Percentiles rank a stretch among this genome's conserved stretches.
Evolutionary conservation across 805 yeast species (phyloP).

Genomic region (Yarrowia sp.): DNA sequence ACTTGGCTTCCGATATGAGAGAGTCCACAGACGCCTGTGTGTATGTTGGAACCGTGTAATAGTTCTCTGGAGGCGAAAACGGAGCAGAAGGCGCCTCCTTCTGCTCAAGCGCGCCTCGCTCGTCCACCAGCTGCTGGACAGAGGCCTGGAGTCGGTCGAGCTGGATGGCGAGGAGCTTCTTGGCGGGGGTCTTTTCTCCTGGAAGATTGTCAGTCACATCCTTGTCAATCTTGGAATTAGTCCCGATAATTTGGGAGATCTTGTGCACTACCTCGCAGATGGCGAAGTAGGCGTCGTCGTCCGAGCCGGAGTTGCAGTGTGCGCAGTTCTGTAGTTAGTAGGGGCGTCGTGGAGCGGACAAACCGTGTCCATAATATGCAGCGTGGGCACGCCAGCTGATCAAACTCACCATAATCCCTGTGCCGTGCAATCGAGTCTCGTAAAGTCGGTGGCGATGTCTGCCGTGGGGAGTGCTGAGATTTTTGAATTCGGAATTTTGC

Average conservation of each 20-base stretch:
- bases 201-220: slow-evolving; percentile 28
- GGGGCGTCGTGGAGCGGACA: neutral
- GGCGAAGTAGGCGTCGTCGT: slow-evolving; percentile 34
- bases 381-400: neutral
- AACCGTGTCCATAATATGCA: neutral
- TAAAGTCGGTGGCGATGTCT: slow-evolving; percentile 22
- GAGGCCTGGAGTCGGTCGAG: slow-evolving; percentile 27
- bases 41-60: slow-evolving; percentile 13
- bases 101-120: slow-evolving; percentile 32
- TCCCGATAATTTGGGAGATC: slow-evolving; percentile 23
- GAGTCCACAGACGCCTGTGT: slow-evolving; percentile 23
- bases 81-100: slow-evolving; percentile 29
- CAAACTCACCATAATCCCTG: slow-evolving; percentile 14
- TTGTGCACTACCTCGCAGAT: slow-evolving; percentile 29
- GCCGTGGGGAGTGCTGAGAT: slow-evolving; percentile 18
- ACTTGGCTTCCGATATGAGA: slow-evolving; percentile 16
- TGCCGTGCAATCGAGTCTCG: slow-evolving; percentile 21
- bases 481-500: slow-evolving; percentile 24
- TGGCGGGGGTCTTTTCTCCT: slow-evolving; percentile 33
- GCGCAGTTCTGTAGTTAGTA: slow-evolving; percentile 19
- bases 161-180: slow-evolving; percentile 30
- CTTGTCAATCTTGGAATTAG: slow-evolving; percentile 15
- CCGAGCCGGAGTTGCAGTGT: slow-evolving; percentile 28
- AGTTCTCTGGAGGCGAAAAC: neutral
- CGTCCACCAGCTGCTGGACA: slow-evolving; percentile 32